These are phyloP conservation scores for Acidiella bohemica DNA, from an alignment of 495 filamentous ascomycete species.

Conservation along the genomic window DNA sequence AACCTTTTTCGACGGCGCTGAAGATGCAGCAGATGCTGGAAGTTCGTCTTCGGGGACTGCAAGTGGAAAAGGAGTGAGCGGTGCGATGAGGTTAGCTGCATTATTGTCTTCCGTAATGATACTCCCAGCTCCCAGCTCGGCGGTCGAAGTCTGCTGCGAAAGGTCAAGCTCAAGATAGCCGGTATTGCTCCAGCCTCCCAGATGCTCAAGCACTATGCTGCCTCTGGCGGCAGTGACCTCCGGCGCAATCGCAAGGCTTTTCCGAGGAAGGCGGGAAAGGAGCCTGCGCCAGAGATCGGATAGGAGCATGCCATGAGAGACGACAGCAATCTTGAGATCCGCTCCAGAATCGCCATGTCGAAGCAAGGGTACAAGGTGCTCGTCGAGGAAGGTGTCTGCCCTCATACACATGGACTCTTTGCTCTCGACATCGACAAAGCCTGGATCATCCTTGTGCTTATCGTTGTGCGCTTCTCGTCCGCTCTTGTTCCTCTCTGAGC, in stretches of 20 bases:
- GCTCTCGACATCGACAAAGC: conserved; percentile 42
- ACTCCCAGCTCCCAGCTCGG: not conserved
- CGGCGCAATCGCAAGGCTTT: conserved; percentile 25
- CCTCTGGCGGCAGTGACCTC: conserved; percentile 21
- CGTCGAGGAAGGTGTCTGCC: conserved; percentile 47
- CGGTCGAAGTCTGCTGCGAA: not conserved
- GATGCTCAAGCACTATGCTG: conserved; percentile 25
- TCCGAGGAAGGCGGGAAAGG: conserved; percentile 38
- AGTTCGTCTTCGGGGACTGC: not conserved
- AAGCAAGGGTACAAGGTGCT: conserved; percentile 45
- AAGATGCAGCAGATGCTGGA: not conserved
- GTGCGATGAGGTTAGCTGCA: not conserved
- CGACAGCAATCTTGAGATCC: conserved; percentile 41
- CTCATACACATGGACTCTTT: conserved; percentile 51
- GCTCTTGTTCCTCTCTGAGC: conserved; percentile 16
- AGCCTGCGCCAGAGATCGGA: conserved; percentile 51
- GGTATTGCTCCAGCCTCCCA: conserved; percentile 54
- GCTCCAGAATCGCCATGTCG: conserved; percentile 11
- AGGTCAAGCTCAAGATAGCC: conserved; percentile 42
- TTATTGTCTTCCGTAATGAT: not conserved
- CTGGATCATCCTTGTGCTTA: conserved; percentile 24
- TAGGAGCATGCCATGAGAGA: conserved; percentile 72
- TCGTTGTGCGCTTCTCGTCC: conserved; percentile 17
- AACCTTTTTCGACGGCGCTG: not conserved
- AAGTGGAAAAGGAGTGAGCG: not conserved